Percentiles rank a stretch among this genome's conserved stretches.
Evolutionary conservation across 352 stramenopile species (phyloP).

Genomic region (Phytophthora vignae): DNA sequence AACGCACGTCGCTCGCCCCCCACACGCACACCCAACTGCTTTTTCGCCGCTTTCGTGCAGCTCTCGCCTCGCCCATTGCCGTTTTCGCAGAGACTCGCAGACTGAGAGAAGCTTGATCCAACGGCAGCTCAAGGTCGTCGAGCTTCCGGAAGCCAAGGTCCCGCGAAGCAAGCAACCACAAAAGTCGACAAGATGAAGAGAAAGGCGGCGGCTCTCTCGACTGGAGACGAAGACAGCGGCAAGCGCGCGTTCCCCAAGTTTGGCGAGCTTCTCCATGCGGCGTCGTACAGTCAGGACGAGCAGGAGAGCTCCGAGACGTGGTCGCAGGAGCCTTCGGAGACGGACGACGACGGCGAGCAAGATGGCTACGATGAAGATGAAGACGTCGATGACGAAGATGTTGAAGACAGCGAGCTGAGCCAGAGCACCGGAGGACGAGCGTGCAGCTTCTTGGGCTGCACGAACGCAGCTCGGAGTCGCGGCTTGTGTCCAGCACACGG

Average conservation of each 20-base stretch:
- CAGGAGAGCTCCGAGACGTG: conserved; percentile 15
- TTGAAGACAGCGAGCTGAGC: conserved; percentile 11
- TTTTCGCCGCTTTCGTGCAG: conserved; percentile 49
- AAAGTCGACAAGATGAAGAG: neutral
- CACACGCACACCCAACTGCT: conserved; percentile 4
- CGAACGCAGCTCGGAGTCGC: conserved; percentile 59
- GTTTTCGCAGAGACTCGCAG: conserved; percentile 3
- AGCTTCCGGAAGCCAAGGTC: conserved; percentile 14
- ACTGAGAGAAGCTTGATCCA: conserved; percentile 10
- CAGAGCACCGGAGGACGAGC: conserved; percentile 1
- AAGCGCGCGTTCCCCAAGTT: conserved; percentile 30
- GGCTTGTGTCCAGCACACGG: conserved; percentile 67
- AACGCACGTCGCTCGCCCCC: conserved; percentile 36
- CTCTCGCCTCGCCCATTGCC: conserved; percentile 21
- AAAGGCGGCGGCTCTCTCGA: conserved; percentile 1
- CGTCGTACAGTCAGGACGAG: conserved; percentile 22
- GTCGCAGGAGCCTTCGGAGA: conserved; percentile 28
- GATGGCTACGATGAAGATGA: conserved; percentile 20
- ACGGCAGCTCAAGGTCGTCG: conserved; percentile 10
- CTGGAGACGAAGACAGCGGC: neutral
- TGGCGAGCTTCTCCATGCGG: conserved; percentile 32
- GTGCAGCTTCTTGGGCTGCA: conserved; percentile 38
- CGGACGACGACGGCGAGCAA: conserved; percentile 35
- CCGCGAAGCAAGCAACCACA: neutral
- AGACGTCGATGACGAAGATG: conserved; percentile 25